These are phyloP conservation scores for Aspergillus sp. DNA, from an alignment of 2,329 filamentous ascomycete species.

Conservation along the genomic window DNA sequence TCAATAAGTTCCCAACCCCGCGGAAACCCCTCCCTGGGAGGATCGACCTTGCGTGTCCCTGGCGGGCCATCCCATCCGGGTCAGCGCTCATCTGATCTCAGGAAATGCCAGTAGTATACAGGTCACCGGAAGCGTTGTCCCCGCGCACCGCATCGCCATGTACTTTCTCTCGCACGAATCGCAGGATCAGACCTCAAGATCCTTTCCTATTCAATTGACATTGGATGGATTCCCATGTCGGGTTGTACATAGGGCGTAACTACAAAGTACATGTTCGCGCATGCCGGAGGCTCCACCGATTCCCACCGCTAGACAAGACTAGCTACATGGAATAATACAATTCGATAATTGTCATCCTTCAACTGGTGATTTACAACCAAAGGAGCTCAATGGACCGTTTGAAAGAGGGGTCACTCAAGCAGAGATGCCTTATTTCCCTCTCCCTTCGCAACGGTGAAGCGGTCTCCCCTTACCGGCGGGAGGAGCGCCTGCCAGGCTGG, in stretches of 20 bases:
- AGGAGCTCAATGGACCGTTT: too few species aligned
- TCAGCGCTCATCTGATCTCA: not conserved
- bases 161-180: not conserved
- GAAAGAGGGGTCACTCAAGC: not conserved
- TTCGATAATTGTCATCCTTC: not conserved
- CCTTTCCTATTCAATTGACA: not conserved
- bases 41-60: not conserved
- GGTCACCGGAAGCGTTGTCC: slow-evolving; percentile 1
- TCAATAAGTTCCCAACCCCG: slow-evolving; percentile 1
- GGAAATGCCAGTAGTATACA: slow-evolving; percentile 3
- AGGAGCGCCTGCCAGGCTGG: slow-evolving; percentile 10
- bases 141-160: too few species aligned
- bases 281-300: not conserved
- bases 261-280: not conserved
- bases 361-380: not conserved
- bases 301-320: not conserved
- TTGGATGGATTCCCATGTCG: not conserved
- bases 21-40: not conserved
- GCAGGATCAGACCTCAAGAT: not conserved
- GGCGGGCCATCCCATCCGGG: not conserved
- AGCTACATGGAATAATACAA: not conserved
- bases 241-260: not conserved
- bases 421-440: not conserved
- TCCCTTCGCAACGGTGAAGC: not conserved
- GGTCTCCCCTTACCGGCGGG: not conserved